Evolutionary conservation across 352 stramenopile genomes (phyloP), one percentile per base, ranked within the genome.

Genomic region (Phytophthora pisi): DNA sequence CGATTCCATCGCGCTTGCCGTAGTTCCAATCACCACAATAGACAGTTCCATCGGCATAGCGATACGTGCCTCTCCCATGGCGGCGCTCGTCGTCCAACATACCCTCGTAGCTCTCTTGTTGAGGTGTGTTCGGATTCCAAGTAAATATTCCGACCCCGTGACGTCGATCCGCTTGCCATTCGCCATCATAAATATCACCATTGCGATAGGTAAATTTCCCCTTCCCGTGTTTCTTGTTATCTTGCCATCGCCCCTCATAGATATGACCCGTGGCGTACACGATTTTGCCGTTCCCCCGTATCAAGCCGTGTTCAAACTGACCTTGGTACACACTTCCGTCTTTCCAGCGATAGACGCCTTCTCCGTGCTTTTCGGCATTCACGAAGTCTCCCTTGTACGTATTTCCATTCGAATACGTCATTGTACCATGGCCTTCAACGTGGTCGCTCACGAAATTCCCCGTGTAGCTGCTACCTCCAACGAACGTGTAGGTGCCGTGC

Each of bases 341-440:
- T 26, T 53, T 40, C 90, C 90, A 98, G 5, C 46, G 47, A 56
- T 91, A 93, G 8, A 83, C 74, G 3, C 60, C 68, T 23, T 73
- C 43, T 0, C 87, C 87, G 15, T 93, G 85, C 49, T 93, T 93
- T 70, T 92, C 74, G 16, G 80, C 85, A 24, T 79, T 73, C 6
- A 75, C 34, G 46, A 95, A 92, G 4, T 86, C 77, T 18, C 87
- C 87, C 42, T 87, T 80, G 57, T 91, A 95, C 38, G 70, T 61
- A 47, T 97, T 95, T 42, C 92, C 93, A 57, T 98, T 98, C 5
- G 81, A 60, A 51, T 94, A 97, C 13, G 66, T 64, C 60, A 97
- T 96, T 3, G 69, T 84, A 15, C 94, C 94, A 23, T 84, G 68
- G 11, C 93, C 94, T 28, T 93, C 54, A 0, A 78, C 83, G 59